phyloP scores from a whole-genome alignment of 176 grass and related monocot genomes.

The Thalia dealbata region DNA sequence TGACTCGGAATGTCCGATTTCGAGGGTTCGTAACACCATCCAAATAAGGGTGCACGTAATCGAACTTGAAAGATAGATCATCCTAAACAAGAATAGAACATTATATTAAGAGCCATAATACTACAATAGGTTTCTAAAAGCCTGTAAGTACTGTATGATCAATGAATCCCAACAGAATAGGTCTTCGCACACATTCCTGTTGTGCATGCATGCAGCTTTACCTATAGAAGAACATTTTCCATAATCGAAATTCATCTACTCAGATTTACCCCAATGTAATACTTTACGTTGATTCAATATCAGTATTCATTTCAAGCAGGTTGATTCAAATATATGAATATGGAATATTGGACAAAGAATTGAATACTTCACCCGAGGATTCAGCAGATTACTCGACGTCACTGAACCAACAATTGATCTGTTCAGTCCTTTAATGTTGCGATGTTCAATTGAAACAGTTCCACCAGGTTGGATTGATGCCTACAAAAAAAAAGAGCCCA shows the following conservation, averaged over 20 bases:
- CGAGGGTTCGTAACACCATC: constrained; percentile 70
- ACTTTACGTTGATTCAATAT: neutral
- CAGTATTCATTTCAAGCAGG: neutral
- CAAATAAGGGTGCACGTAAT: constrained; percentile 87
- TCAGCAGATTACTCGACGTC: constrained; percentile 91
- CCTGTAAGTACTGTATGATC: too few species aligned
- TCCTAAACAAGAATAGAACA: constrained; percentile 32
- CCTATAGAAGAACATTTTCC: too few species aligned
- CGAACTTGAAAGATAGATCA: constrained; percentile 92
- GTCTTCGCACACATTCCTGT: too few species aligned
- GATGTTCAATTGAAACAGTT: constrained; percentile 97
- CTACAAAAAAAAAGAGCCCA: constrained; percentile 28
- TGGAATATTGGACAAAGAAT: neutral
- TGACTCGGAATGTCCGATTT: constrained; percentile 93
- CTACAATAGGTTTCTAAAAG: too few species aligned
- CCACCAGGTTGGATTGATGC: constrained; percentile 99
- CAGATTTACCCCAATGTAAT: too few species aligned
- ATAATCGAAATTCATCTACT: too few species aligned
- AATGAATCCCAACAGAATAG: too few species aligned
- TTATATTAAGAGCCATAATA: neutral
- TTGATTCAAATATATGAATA: neutral
- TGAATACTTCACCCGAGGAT: constrained; percentile 55
- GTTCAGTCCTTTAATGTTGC: constrained; percentile 89
- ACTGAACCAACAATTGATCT: constrained; percentile 90
- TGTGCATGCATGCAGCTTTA: too few species aligned